Conservation (phyloP, 1,284 basidiomycete genomes). For the Ceratobasidium sp. region DNA sequence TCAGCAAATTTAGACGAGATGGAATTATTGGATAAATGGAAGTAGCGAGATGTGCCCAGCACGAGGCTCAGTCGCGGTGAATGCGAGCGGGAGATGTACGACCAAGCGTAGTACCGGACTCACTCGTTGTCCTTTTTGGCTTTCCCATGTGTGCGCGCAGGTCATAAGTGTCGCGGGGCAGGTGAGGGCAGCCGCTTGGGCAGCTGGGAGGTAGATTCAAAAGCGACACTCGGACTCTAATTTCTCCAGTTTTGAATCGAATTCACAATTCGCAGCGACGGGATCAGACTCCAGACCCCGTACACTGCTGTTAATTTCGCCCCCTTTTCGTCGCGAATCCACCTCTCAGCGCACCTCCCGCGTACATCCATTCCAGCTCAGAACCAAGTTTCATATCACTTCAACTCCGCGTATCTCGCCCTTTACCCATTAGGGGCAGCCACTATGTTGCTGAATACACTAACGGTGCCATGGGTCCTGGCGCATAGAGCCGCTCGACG, state of each 20-base stretch:
- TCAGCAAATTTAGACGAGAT: constrained; percentile 6
- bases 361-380: background rate
- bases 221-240: constrained; percentile 21
- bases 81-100: constrained; percentile 16
- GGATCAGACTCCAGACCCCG: background rate
- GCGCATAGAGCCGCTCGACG: constrained; percentile 31
- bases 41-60: constrained; percentile 1
- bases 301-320: constrained; percentile 24
- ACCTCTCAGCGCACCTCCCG: no score
- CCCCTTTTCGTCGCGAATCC: no score
- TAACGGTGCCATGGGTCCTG: constrained; percentile 22
- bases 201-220: constrained; percentile 30
- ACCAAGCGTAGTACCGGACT: background rate
- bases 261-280: constrained; percentile 16
- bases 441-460: background rate
- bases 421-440: background rate
- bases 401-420: background rate
- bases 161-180: constrained; percentile 25
- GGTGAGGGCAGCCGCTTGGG: constrained; percentile 30
- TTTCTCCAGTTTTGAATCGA: constrained; percentile 27
- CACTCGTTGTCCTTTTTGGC: constrained; percentile 40
- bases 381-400: no score
- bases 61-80: constrained; percentile 38
- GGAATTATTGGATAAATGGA: background rate
- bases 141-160: constrained; percentile 32